Conservation (phyloP, 805 yeast genomes). For the Lipomyces orientalis region DNA sequence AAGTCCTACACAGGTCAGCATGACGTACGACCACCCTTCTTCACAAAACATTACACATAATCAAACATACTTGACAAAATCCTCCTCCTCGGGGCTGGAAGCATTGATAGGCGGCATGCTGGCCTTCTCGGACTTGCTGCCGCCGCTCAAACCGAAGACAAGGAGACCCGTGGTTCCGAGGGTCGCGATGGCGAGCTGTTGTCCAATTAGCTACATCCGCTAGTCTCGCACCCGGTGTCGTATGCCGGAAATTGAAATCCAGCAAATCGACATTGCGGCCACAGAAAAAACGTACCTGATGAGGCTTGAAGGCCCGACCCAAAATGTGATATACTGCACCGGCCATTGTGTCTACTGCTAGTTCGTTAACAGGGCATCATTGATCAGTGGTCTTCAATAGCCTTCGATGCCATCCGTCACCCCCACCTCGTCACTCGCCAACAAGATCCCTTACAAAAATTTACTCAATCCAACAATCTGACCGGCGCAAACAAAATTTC, state of each 20-base stretch:
- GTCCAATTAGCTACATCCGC: background rate
- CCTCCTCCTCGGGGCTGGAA: constrained; percentile 84
- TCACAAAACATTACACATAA: background rate
- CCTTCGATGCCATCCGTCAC: background rate
- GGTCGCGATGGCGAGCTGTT: constrained; percentile 77
- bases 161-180: constrained; percentile 69
- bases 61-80: constrained; percentile 59
- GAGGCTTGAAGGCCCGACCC: constrained; percentile 85
- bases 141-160: constrained; percentile 72
- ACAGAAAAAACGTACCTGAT: constrained; percentile 56
- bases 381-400: background rate
- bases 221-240: background rate
- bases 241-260: no score
- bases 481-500: background rate
- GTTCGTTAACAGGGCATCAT: background rate
- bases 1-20: constrained; percentile 18
- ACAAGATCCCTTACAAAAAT: background rate
- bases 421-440: background rate
- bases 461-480: background rate
- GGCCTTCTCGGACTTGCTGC: constrained; percentile 52
- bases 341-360: constrained; percentile 24
- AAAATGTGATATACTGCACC: constrained; percentile 83
- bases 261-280: background rate
- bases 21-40: background rate
- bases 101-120: constrained; percentile 76